Base-by-base conservation (phyloP, 129 eudicot species). In the Flaveria ramosissima region DNA sequence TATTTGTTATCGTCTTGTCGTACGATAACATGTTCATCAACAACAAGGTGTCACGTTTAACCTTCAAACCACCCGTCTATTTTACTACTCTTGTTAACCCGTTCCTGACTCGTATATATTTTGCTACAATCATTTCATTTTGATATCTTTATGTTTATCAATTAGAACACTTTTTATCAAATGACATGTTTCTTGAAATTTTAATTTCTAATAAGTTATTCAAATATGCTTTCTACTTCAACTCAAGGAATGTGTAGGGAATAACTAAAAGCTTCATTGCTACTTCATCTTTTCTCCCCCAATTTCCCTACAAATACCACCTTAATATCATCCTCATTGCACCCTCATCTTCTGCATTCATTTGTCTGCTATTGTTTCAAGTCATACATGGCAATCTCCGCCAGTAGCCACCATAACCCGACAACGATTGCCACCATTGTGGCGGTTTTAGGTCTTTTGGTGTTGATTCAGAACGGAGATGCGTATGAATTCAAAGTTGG, bases 401-500 rank as follows among this genome's bases (percentile, higher is more conserved):
- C 47, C 72, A 39, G 78, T 78, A 80, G 69, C 72, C 68, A 24
- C 80, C 80, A 16, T 70, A 70, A 41, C 39, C 76, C 67, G 36
- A 70, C 78, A 15, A 4, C 30, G 64, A 9, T 32, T 51, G 74
- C 78, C 62, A 24, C 48, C 69, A 9, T 75, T 30, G 39, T 82
- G 10, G 90, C 68, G 41, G 2, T 88, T 15, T n/a, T 88, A 39
- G 53, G 85, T 68, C 52, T 92, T 42, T 64, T 86, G 27, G 23
- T 83, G 74, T 43, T 88, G 84, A 51, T 77, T 63, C 93, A 72
- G 41, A 81, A 67, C 2, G 83, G 82, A 6, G 57, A 72, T 56
- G 96, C 86, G 2, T 79, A 60, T 56, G 82, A 88, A 32, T 92
- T 89, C 80, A 88, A 56, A 74, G 91, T 92, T 5, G 93, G 96